Evolutionary conservation across 176 grass and related monocot species (phyloP).

Genomic region (Canna indica): DNA sequence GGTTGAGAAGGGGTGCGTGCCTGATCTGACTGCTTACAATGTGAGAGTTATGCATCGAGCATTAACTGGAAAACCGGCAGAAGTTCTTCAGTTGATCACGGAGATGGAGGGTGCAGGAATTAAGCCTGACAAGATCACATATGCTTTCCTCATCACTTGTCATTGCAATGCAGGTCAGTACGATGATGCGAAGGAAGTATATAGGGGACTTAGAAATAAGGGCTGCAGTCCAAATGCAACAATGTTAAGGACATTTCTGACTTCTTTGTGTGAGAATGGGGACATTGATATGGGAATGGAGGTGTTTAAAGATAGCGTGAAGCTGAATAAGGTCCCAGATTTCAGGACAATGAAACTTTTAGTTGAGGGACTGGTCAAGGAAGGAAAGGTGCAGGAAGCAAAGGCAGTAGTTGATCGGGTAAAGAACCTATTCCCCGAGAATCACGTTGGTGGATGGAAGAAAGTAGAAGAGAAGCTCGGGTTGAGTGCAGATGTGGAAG

Average conservation of each 20-base stretch:
- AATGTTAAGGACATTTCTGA: conserved; percentile 41
- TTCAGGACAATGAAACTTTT: conserved; percentile 4
- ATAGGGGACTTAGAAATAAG: conserved; percentile 34
- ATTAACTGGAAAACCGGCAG: conserved; percentile 29
- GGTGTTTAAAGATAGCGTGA: conserved; percentile 8
- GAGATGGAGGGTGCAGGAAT: conserved; percentile 50
- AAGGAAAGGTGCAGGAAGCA: neutral
- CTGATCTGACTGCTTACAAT: conserved; percentile 47
- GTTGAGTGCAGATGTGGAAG: neutral
- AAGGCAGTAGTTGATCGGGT: neutral
- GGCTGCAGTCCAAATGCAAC: conserved; percentile 31
- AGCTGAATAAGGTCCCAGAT: conserved; percentile 14
- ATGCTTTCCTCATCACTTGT: conserved; percentile 61
- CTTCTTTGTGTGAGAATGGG: conserved; percentile 22
- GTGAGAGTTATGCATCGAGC: conserved; percentile 30
- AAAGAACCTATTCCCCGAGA: neutral
- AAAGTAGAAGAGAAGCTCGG: neutral
- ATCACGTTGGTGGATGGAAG: neutral
- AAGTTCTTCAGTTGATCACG: conserved; percentile 29
- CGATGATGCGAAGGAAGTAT: conserved; percentile 42
- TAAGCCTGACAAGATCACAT: conserved; percentile 47
- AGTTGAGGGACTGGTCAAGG: neutral
- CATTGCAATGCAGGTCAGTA: conserved; percentile 36
- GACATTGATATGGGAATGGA: neutral
- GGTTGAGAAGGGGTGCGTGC: conserved; percentile 34